These are phyloP conservation scores for Fomitopsis schrenkii DNA, from an alignment of 1,284 basidiomycete species.

Conservation along the genomic window DNA sequence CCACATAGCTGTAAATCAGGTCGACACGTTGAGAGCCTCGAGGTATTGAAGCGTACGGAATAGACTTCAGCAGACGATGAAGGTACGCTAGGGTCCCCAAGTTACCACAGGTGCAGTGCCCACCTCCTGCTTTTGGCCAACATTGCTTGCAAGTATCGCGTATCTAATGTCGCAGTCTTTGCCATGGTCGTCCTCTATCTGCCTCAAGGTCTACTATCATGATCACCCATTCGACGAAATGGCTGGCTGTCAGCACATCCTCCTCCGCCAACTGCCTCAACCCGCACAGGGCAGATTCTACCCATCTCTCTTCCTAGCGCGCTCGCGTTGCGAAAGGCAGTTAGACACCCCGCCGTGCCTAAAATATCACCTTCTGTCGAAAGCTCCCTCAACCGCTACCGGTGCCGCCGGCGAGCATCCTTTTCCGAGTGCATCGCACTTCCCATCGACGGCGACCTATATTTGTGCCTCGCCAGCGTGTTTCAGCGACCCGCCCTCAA, in stretches of 20 bases:
- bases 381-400: too few relatives aligned
- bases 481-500: too few relatives aligned
- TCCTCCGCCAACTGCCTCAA: neutral
- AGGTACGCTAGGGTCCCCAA: neutral
- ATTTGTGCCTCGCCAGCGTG: too few relatives aligned
- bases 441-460: too few relatives aligned
- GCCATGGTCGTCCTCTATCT: neutral
- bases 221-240: neutral
- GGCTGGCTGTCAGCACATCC: too few relatives aligned
- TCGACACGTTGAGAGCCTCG: neutral
- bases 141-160: neutral
- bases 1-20: neutral
- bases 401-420: too few relatives aligned
- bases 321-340: too few relatives aligned
- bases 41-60: neutral
- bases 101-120: neutral
- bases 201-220: neutral
- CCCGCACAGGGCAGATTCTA: neutral
- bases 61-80: neutral
- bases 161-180: neutral
- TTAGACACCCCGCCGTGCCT: too few relatives aligned
- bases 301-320: too few relatives aligned
- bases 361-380: too few relatives aligned
- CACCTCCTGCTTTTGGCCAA: neutral
- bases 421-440: too few relatives aligned